phyloP scores from a whole-genome alignment of 306 rosid species.

The Calophaca sinica region DNA sequence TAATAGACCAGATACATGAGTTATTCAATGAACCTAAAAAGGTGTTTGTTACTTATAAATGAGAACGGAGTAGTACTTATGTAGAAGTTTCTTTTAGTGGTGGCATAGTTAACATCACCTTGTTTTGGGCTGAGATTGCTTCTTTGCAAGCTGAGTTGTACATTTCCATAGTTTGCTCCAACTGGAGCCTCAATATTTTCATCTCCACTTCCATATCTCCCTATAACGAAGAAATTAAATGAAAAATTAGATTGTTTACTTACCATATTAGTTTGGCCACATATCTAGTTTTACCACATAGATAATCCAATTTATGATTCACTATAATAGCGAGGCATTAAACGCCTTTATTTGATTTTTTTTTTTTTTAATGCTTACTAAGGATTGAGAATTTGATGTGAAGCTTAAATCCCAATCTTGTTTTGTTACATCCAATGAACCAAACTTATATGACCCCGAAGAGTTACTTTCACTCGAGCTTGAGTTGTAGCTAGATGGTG shows the following conservation, averaged over 20 bases:
- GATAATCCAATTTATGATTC: constrained; percentile 7
- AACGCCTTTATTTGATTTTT: not conserved
- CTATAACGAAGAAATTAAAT: constrained; percentile 50
- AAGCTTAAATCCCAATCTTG: constrained; percentile 49
- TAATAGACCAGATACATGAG: too few species aligned
- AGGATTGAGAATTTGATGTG: constrained; percentile 45
- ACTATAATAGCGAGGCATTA: not conserved
- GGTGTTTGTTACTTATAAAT: too few species aligned
- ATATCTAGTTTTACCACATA: constrained; percentile 1
- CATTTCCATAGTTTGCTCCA: constrained; percentile 91
- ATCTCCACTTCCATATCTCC: constrained; percentile 76
- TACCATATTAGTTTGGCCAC: not conserved
- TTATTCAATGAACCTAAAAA: too few species aligned
- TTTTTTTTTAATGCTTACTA: constrained; percentile 51
- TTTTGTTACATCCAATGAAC: constrained; percentile 51
- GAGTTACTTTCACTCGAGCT: constrained; percentile 44
- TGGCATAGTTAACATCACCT: constrained; percentile 58
- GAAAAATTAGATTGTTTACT: constrained; percentile 3
- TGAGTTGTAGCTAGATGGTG: constrained; percentile 50
- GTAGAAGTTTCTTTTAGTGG: constrained; percentile 2
- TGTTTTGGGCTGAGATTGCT: constrained; percentile 78
- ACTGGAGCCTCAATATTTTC: constrained; percentile 72
- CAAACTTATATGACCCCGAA: constrained; percentile 44
- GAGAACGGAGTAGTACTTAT: too few species aligned
- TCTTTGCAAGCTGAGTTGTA: constrained; percentile 89